phyloP scores from a whole-genome alignment of 192 early-diverging fungal species.

The Linnemannia zychae region DNA sequence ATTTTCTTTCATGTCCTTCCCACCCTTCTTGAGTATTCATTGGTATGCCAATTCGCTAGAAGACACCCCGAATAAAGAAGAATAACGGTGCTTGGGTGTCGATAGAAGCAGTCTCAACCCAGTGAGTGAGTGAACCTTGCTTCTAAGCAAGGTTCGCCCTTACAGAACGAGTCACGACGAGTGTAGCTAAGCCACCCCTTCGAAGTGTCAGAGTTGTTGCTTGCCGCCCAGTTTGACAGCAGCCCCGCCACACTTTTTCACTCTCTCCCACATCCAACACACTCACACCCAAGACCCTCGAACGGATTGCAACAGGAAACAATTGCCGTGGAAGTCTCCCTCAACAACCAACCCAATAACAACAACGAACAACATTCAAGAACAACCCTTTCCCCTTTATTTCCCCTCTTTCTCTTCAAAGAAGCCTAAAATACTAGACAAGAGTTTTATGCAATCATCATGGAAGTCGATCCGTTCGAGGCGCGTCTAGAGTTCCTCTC shows the following conservation, averaged over 20 bases:
- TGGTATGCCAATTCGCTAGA: too few relatives aligned
- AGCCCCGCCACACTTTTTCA: neutral
- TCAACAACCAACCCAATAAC: neutral
- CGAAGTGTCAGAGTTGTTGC: neutral
- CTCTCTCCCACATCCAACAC: neutral
- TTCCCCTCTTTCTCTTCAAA: neutral
- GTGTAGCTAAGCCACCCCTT: neutral
- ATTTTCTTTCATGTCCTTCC: too few relatives aligned
- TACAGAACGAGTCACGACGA: neutral
- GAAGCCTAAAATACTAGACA: neutral
- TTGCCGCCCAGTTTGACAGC: constrained; percentile 3
- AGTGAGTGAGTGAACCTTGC: too few relatives aligned
- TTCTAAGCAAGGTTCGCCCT: too few relatives aligned
- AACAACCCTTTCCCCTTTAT: neutral
- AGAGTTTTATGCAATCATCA: neutral
- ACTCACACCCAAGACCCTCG: neutral
- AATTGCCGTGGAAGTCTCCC: neutral
- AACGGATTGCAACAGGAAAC: neutral
- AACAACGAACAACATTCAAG: neutral
- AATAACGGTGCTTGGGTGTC: too few relatives aligned
- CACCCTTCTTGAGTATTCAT: too few relatives aligned
- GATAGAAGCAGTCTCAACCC: too few relatives aligned
- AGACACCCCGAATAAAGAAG: too few relatives aligned
- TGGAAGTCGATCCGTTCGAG: constrained; percentile 70
- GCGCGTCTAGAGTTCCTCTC: constrained; percentile 63